Evolutionary conservation across 495 filamentous ascomycete species (phyloP).

Genomic region (Penicillium simplicissimum): DNA sequence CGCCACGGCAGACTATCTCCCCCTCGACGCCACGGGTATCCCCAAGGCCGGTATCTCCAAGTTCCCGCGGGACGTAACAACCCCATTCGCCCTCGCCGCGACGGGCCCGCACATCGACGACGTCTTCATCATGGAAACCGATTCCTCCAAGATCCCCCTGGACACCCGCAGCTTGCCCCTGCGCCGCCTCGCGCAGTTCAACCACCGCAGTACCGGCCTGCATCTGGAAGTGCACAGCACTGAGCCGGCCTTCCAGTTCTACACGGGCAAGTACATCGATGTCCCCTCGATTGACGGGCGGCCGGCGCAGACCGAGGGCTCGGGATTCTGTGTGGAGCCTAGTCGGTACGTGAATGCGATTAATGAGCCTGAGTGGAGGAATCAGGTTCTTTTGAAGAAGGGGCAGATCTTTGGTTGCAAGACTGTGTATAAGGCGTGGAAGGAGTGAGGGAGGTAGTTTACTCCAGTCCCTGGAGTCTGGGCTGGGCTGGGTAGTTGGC

Average conservation of each 20-base stretch:
- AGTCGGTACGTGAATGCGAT: slow-evolving; percentile 86
- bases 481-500: neutral
- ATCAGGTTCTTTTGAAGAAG: slow-evolving; percentile 73
- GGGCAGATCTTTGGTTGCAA: slow-evolving; percentile 76
- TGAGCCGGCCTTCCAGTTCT: slow-evolving; percentile 95
- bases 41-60: slow-evolving; percentile 50
- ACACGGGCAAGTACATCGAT: slow-evolving; percentile 82
- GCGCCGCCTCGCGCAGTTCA: slow-evolving; percentile 62
- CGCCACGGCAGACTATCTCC: slow-evolving; percentile 69
- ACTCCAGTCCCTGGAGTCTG: no score
- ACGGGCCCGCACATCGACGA: slow-evolving; percentile 78
- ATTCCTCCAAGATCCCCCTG: slow-evolving; percentile 61
- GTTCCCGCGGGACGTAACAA: slow-evolving; percentile 56
- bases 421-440: slow-evolving; percentile 81
- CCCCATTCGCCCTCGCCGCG: slow-evolving; percentile 66
- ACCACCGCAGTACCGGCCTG: slow-evolving; percentile 67
- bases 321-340: slow-evolving; percentile 89
- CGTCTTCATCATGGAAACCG: slow-evolving; percentile 77
- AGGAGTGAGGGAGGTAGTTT: slow-evolving; percentile 38
- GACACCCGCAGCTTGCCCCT: slow-evolving; percentile 74
- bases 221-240: slow-evolving; percentile 85
- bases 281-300: slow-evolving; percentile 68
- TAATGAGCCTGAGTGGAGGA: slow-evolving; percentile 77
- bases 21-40: slow-evolving; percentile 68
- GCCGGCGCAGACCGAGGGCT: slow-evolving; percentile 61